Base-by-base conservation (phyloP, 495 filamentous ascomycete species). In the Xylaria curta region DNA sequence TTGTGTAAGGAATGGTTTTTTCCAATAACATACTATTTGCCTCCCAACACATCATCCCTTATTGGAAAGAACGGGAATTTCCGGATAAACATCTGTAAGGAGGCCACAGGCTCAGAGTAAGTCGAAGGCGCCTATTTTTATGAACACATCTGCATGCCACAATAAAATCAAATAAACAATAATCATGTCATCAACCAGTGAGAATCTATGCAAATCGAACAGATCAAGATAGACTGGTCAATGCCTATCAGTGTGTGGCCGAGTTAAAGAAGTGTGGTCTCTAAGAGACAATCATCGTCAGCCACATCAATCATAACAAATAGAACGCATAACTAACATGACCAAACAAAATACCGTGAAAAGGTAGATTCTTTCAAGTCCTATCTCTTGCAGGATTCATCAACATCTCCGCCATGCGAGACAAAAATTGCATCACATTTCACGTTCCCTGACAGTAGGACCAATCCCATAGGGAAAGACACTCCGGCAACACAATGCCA, bases 381-480 rank as follows among this genome's bases (percentile, higher is more conserved):
- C 1, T 17, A 7, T 12, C 19, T 56, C 21, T 28, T 4, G 21
- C 19, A 10, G n/a, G 51, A 4, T n/a, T 5, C 1, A 38, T 60
- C 6, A 60, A 21, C 33, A 10, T 60, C n/a, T 33, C 19, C 24
- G 58, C 33, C 3, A 12, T 38, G 17, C 7, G 17, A 13, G 9
- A 12, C 33, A 17, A 38, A n/a, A 19, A 12, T 12, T 5, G 4
- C n/a, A 36, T 6, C 17, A 38, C 12, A 1, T n/a, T 38, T 21
- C 5, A 15, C 19, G 58, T 40, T n/a, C 21, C 19, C 26, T 2
- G 6, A 13, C 24, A 31, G 26, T 17, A 56, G 9, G 53, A 56
- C 31, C 31, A 60, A 21, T 8, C 58, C 38, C 33, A 36, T 60
- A 60, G 33, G 58, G 58, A 60, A 38, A 60, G 58, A 60, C 58